phyloP scores from a whole-genome alignment of 164 flowering plant genomes.

The Aristolochia californica region DNA sequence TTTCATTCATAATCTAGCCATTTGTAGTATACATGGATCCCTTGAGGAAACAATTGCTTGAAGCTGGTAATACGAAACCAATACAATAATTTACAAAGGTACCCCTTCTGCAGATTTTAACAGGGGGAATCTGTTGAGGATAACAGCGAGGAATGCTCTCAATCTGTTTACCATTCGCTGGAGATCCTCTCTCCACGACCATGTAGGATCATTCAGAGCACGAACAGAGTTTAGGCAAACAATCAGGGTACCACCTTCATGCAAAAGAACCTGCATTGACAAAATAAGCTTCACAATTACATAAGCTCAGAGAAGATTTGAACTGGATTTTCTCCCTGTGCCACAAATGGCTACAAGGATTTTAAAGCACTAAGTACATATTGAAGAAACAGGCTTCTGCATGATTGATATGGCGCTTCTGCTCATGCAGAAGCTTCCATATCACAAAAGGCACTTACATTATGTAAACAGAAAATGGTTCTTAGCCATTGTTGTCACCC shows the following conservation, averaged over 20 bases:
- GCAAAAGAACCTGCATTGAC: conserved; percentile 77
- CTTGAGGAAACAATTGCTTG: background rate
- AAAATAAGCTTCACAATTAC: background rate
- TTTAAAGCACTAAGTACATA: too few relatives aligned
- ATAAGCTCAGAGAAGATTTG: background rate
- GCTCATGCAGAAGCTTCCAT: too few relatives aligned
- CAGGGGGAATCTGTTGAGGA: conserved; percentile 12
- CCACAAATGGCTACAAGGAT: too few relatives aligned
- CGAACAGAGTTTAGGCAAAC: conserved; percentile 89
- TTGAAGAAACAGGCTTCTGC: too few relatives aligned
- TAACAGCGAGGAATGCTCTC: conserved; percentile 15
- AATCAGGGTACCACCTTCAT: conserved; percentile 93
- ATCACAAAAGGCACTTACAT: too few relatives aligned
- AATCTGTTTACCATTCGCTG: conserved; percentile 21
- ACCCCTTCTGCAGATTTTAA: conserved; percentile 37
- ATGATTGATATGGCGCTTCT: too few relatives aligned
- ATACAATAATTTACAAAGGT: conserved; percentile 15
- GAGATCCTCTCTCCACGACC: conserved; percentile 72
- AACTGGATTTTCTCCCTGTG: too few relatives aligned
- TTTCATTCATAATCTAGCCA: too few relatives aligned
- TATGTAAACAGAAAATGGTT: too few relatives aligned
- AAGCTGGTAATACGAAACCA: background rate
- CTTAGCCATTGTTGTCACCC: too few relatives aligned
- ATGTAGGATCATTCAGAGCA: conserved; percentile 63
- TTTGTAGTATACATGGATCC: too few relatives aligned